Evolutionary conservation across 305 asterid species (phyloP).

Genomic region (Fraxinus greggii): DNA sequence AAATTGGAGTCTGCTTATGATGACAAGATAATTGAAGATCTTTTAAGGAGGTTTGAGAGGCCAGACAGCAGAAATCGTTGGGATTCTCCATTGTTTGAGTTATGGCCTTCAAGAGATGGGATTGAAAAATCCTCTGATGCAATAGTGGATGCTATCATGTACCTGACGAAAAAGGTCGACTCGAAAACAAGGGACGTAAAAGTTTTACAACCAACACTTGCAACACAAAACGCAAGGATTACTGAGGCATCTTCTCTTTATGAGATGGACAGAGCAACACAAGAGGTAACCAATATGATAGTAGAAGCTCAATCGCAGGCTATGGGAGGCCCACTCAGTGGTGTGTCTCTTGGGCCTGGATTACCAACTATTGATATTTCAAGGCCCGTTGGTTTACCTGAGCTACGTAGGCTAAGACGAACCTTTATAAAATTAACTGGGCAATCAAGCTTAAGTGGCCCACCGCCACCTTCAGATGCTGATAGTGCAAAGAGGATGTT

Average conservation of each 20-base stretch:
- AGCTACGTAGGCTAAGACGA: slow-evolving; percentile 75
- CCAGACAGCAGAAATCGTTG: slow-evolving; percentile 89
- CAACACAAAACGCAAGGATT: slow-evolving; percentile 66
- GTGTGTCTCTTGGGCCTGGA: slow-evolving; percentile 61
- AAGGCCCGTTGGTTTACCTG: slow-evolving; percentile 75
- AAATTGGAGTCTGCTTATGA: slow-evolving; percentile 48
- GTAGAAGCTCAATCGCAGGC: slow-evolving; percentile 83
- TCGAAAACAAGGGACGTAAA: slow-evolving; percentile 76
- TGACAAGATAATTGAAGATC: slow-evolving; percentile 70
- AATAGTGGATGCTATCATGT: slow-evolving; percentile 60
- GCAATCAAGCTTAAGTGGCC: slow-evolving; percentile 93
- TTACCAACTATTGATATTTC: slow-evolving; percentile 64
- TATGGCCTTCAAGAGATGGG: slow-evolving; percentile 69
- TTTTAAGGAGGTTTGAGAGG: slow-evolving; percentile 81
- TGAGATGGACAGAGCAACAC: slow-evolving; percentile 89
- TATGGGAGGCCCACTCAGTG: slow-evolving; percentile 63
- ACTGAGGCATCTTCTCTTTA: slow-evolving; percentile 78
- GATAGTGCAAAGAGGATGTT: slow-evolving; percentile 91
- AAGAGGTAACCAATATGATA: slow-evolving; percentile 66
- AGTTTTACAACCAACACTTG: slow-evolving; percentile 87
- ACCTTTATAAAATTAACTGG: slow-evolving; percentile 85
- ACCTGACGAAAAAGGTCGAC: slow-evolving; percentile 78
- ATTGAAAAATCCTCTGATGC: slow-evolving; percentile 61
- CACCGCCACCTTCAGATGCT: slow-evolving; percentile 83
- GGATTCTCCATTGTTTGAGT: slow-evolving; percentile 93